Conservation (phyloP, 805 yeast genomes). For the Lachancea dasiensis region DNA sequence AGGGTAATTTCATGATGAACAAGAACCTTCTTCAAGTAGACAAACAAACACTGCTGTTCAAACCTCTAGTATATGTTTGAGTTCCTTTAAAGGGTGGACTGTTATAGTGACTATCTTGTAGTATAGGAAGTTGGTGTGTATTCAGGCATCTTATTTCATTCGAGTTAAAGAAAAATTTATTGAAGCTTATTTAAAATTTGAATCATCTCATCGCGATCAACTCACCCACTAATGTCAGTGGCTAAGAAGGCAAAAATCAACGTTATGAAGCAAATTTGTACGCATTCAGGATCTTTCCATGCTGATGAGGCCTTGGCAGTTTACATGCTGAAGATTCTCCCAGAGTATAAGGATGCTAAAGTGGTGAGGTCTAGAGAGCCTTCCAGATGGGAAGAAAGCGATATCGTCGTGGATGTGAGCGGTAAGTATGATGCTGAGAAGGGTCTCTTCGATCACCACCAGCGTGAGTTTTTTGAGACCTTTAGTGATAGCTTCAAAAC, state of each 20-base stretch:
- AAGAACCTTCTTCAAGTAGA: no score
- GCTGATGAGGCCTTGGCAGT: slow-evolving; percentile 97
- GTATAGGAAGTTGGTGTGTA: no score
- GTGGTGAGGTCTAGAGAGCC: slow-evolving; percentile 82
- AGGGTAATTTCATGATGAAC: slow-evolving; percentile 24
- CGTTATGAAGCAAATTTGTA: slow-evolving; percentile 56
- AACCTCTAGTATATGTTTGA: background rate
- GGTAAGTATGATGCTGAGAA: slow-evolving; percentile 76
- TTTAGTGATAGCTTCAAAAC: slow-evolving; percentile 62
- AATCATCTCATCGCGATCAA: background rate
- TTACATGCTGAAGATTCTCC: slow-evolving; percentile 68
- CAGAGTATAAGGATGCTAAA: slow-evolving; percentile 58
- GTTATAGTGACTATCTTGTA: background rate
- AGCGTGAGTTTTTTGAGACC: slow-evolving; percentile 77
- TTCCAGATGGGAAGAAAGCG: slow-evolving; percentile 75
- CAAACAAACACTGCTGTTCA: background rate
- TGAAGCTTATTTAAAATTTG: background rate
- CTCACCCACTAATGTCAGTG: slow-evolving; percentile 7
- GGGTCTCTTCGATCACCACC: slow-evolving; percentile 94
- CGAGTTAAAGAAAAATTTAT: background rate
- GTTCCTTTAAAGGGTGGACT: background rate
- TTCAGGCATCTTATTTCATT: background rate
- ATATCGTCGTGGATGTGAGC: slow-evolving; percentile 91
- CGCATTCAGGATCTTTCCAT: slow-evolving; percentile 91
- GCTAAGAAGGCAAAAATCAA: slow-evolving; percentile 19